These are phyloP conservation scores for Alternaria atra DNA, from an alignment of 2,329 filamentous ascomycete species.

Conservation along the genomic window DNA sequence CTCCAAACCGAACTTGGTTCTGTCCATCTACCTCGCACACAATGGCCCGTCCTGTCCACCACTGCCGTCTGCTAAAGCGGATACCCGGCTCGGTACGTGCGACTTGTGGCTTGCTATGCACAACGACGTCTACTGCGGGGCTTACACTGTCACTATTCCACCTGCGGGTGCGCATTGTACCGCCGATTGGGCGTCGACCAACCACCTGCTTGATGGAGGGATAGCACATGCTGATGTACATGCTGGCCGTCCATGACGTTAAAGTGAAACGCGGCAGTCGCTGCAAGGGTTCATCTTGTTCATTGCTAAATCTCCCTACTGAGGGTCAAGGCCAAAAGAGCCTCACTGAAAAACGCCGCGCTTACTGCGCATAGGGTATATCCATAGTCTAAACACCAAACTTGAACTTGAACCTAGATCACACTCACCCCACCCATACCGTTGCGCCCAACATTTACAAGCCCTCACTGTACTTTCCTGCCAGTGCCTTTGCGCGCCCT, in stretches of 20 bases:
- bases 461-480: slow-evolving; percentile 24
- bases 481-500: slow-evolving; percentile 20
- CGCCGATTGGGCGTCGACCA: slow-evolving; percentile 18
- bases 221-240: slow-evolving; percentile 11
- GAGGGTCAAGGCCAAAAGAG: not conserved
- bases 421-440: not conserved
- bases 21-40: not conserved
- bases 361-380: slow-evolving; percentile 18
- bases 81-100: slow-evolving; percentile 14
- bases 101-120: slow-evolving; percentile 16
- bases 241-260: slow-evolving; percentile 14
- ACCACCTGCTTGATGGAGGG: slow-evolving; percentile 12
- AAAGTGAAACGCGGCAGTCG: not conserved
- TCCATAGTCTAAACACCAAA: slow-evolving; percentile 12
- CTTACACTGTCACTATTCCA: not conserved
- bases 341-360: slow-evolving; percentile 12
- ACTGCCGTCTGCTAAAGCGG: slow-evolving; percentile 7
- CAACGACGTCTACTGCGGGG: slow-evolving; percentile 22
- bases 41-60: not conserved
- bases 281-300: not conserved
- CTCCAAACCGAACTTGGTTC: not conserved
- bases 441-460: not conserved
- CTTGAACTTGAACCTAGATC: slow-evolving; percentile 3
- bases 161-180: not conserved
- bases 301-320: not conserved